Evolutionary conservation across 169 alveolate species (phyloP).

Genomic region (Plasmodium yoelii): DNA sequence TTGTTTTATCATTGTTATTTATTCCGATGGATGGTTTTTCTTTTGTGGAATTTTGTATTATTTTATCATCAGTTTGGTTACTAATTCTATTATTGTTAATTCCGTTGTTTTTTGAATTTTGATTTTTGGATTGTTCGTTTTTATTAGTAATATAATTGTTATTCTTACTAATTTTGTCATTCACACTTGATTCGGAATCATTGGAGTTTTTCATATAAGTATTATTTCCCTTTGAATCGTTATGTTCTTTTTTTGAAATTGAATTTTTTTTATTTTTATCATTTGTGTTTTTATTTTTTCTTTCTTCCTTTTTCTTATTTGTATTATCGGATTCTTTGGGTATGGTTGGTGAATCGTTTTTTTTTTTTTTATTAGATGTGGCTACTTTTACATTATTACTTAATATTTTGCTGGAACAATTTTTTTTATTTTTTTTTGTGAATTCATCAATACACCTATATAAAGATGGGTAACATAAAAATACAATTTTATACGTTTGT

Average conservation of each 20-base stretch:
- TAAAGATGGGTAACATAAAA: constrained; percentile 70
- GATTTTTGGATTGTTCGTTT: background rate
- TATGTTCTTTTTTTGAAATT: background rate
- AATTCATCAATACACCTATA: constrained; percentile 68
- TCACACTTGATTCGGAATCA: background rate
- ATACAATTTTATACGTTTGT: constrained; percentile 56
- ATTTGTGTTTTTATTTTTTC: constrained; percentile 9
- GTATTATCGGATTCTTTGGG: background rate
- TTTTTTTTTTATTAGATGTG: constrained; percentile 45
- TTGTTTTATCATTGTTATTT: constrained; percentile 15
- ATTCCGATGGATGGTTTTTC: background rate
- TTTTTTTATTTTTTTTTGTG: constrained; percentile 50
- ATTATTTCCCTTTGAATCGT: background rate
- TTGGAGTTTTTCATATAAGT: background rate
- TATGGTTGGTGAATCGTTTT: background rate
- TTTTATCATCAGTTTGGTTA: background rate
- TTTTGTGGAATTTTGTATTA: background rate
- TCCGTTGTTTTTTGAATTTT: background rate
- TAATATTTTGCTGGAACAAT: constrained; percentile 63
- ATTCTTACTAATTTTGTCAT: background rate
- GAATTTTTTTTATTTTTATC: constrained; percentile 2
- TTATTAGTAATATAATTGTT: background rate
- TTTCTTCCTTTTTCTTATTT: constrained; percentile 5
- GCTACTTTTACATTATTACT: constrained; percentile 72
- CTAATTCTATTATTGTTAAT: constrained; percentile 3